phyloP scores from a whole-genome alignment of 177 flowering plant species.

The Telopea speciosissima region DNA sequence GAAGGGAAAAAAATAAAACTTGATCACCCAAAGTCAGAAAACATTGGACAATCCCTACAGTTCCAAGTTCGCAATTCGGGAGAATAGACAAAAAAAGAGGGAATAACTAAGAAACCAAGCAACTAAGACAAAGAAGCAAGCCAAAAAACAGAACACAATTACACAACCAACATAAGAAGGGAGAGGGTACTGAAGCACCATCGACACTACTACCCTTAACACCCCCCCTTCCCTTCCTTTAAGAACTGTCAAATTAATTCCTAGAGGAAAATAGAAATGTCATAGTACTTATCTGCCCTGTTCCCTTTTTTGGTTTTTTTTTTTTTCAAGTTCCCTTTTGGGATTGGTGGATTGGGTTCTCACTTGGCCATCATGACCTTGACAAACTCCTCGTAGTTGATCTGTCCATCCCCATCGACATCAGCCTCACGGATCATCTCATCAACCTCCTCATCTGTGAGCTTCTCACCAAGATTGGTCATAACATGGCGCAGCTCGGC shows the following conservation, averaged over 20 bases:
- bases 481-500: neutral
- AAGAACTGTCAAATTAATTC: neutral
- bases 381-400: constrained; percentile 1
- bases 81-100: neutral
- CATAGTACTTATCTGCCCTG: neutral
- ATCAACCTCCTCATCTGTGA: neutral
- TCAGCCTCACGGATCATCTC: constrained; percentile 1
- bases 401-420: constrained; percentile 2
- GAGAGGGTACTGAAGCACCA: neutral
- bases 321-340: neutral
- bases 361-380: constrained; percentile 3
- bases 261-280: neutral
- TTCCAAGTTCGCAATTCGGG: neutral
- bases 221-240: too few relatives aligned
- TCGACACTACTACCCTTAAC: neutral
- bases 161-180: neutral
- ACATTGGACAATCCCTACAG: neutral
- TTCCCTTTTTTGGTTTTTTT: neutral
- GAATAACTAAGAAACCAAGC: neutral
- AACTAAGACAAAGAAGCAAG: neutral
- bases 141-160: neutral
- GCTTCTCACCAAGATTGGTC: constrained; percentile 2
- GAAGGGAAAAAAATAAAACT: neutral
- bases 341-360: neutral
- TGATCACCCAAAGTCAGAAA: neutral